Evolutionary conservation across 371 early-diverging fungal genomes (phyloP).

Genomic region (Choanephora cucurbitarum): DNA sequence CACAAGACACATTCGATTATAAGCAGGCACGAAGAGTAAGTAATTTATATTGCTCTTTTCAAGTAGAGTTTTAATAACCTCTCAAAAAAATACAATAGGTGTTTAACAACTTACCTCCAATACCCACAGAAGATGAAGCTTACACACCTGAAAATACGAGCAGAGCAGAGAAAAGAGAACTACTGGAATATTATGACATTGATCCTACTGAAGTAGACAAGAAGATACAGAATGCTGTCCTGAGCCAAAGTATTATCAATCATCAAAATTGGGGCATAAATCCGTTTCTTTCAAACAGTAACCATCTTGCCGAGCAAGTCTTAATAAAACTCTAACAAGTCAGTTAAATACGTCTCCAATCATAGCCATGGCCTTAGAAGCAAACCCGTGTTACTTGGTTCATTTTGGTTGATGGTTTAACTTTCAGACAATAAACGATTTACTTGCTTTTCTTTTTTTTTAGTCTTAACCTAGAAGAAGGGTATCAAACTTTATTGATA

Average conservation of each 20-base stretch:
- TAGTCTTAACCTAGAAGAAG: too few species aligned
- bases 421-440: too few species aligned
- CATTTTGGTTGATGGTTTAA: too few species aligned
- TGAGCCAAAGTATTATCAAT: constrained; percentile 23
- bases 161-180: constrained; percentile 12
- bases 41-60: not conserved
- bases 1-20: constrained; percentile 55
- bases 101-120: constrained; percentile 36
- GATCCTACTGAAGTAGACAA: constrained; percentile 32
- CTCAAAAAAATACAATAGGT: constrained; percentile 20
- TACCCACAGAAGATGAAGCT: constrained; percentile 26
- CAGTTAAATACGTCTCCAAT: too few species aligned
- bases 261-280: constrained; percentile 25
- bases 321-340: too few species aligned
- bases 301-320: too few species aligned
- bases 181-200: constrained; percentile 46
- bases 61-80: not conserved
- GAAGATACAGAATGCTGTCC: constrained; percentile 13
- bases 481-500: too few species aligned
- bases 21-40: constrained; percentile 53
- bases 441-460: too few species aligned
- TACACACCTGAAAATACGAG: constrained; percentile 18
- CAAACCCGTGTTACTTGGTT: too few species aligned
- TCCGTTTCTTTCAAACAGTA: constrained; percentile 23
- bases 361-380: too few species aligned